Evolutionary conservation across 495 filamentous ascomycete genomes (phyloP).

Genomic region (Staphylotrichum longicolle): DNA sequence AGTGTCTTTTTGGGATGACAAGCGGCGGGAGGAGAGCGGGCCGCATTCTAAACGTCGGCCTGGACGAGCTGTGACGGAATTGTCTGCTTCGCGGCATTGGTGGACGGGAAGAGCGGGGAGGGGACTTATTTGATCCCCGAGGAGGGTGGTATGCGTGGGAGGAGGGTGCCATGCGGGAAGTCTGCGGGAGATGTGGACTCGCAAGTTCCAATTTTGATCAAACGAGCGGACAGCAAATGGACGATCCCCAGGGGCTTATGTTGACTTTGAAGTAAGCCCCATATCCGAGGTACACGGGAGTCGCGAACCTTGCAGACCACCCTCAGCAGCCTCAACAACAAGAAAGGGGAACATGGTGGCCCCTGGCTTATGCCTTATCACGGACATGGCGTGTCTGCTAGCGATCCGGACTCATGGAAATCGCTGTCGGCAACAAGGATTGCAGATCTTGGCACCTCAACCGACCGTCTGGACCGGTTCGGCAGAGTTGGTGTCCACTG

Average conservation of each 20-base stretch:
- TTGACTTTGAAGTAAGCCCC: constrained; percentile 14
- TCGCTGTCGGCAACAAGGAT: background rate
- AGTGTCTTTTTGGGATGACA: background rate
- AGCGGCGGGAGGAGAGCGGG: constrained; percentile 7
- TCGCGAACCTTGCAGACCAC: no score
- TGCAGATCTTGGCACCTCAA: constrained; percentile 3
- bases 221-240: background rate
- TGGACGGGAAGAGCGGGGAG: background rate
- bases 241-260: constrained; percentile 11
- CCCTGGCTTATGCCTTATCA: constrained; percentile 15
- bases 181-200: background rate
- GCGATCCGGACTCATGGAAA: background rate
- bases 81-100: background rate
- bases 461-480: background rate
- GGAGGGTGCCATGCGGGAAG: background rate
- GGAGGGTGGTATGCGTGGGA: background rate
- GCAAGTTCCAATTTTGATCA: background rate
- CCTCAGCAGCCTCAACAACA: no score
- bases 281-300: no score
- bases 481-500: background rate
- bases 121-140: constrained; percentile 2
- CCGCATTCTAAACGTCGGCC: constrained; percentile 6
- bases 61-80: background rate
- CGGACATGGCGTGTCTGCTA: background rate
- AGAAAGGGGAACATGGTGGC: background rate